Percentiles rank a stretch among this genome's conserved stretches.
Evolutionary conservation across 2,329 filamentous ascomycete species (phyloP).

Genomic region (Sporothrix brunneoviolacea): DNA sequence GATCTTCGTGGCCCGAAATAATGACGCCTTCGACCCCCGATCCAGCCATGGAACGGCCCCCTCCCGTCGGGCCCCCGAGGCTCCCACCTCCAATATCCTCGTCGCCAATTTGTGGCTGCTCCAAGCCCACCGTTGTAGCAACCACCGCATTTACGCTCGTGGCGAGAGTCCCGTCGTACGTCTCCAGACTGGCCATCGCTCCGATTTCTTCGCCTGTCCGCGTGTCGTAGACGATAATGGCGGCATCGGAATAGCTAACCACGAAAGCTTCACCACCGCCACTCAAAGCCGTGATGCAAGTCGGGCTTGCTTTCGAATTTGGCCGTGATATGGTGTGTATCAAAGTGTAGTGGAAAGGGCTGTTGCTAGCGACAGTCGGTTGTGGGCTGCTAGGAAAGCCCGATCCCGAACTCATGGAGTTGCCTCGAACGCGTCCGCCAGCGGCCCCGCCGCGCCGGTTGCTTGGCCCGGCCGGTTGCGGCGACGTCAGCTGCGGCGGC

Average conservation of each 20-base stretch:
- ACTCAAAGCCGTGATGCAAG: slow-evolving; percentile 86
- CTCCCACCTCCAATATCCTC: slow-evolving; percentile 61
- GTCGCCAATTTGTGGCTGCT: slow-evolving; percentile 64
- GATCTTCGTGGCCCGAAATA: slow-evolving; percentile 94
- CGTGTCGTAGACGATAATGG: slow-evolving; percentile 88
- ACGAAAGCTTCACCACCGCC: slow-evolving; percentile 80
- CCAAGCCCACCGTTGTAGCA: slow-evolving; percentile 75
- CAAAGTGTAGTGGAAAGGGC: slow-evolving; percentile 80
- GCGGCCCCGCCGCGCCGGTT: slow-evolving; percentile 49
- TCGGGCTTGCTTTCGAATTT: slow-evolving; percentile 67
- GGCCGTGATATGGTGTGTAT: slow-evolving; percentile 76
- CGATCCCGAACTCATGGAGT: slow-evolving; percentile 91
- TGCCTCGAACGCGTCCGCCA: slow-evolving; percentile 73
- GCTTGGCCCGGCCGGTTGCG: slow-evolving; percentile 53
- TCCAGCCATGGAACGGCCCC: slow-evolving; percentile 55
- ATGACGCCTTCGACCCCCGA: slow-evolving; percentile 86
- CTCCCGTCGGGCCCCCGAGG: slow-evolving; percentile 60
- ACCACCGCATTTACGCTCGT: slow-evolving; percentile 89
- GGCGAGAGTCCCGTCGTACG: slow-evolving; percentile 73
- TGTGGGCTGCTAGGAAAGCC: slow-evolving; percentile 88
- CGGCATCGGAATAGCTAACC: slow-evolving; percentile 84
- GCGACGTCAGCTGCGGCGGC: slow-evolving; percentile 77
- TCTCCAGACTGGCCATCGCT: slow-evolving; percentile 88
- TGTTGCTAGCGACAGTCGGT: slow-evolving; percentile 75
- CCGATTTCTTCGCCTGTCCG: slow-evolving; percentile 85